phyloP scores from a whole-genome alignment of 106 monocot genomes.

The Platanthera guangdongensis region DNA sequence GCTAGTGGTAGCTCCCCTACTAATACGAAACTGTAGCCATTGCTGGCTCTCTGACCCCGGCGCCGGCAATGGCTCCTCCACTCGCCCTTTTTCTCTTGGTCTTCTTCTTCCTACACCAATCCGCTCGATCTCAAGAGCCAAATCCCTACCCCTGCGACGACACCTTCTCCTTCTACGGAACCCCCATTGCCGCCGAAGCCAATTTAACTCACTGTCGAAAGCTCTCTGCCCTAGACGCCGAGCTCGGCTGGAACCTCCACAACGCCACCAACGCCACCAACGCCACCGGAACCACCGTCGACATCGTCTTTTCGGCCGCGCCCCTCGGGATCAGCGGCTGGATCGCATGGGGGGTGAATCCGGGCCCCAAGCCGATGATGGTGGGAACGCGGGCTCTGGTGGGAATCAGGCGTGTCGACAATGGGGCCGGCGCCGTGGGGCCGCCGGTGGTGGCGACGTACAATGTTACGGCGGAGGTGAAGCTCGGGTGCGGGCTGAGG shows the following conservation, averaged over 20 bases:
- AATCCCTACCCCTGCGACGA: not conserved
- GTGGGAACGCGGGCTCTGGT: slow-evolving; percentile 8
- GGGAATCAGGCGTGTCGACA: not conserved
- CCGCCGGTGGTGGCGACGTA: slow-evolving; percentile 7
- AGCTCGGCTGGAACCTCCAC: slow-evolving; percentile 11
- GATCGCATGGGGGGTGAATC: slow-evolving; percentile 14
- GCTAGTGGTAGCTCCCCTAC: no score
- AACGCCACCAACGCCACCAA: not conserved
- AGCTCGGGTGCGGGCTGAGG: slow-evolving; percentile 8
- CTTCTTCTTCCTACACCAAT: not conserved
- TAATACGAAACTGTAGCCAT: no score
- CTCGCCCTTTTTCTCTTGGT: no score
- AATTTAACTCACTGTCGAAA: not conserved
- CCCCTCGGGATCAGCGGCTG: not conserved
- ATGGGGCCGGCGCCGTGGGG: not conserved
- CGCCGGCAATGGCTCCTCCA: no score
- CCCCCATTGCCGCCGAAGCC: not conserved
- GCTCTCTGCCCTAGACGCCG: not conserved
- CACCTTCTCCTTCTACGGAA: not conserved
- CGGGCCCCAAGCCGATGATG: not conserved
- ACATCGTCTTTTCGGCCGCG: slow-evolving; percentile 3
- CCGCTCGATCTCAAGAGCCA: not conserved
- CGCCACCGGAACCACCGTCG: not conserved
- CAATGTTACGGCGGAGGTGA: slow-evolving; percentile 7
- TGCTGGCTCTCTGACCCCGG: no score